Evolutionary conservation across 129 eudicot genomes (phyloP).

Genomic region (Flaveria trinervia): DNA sequence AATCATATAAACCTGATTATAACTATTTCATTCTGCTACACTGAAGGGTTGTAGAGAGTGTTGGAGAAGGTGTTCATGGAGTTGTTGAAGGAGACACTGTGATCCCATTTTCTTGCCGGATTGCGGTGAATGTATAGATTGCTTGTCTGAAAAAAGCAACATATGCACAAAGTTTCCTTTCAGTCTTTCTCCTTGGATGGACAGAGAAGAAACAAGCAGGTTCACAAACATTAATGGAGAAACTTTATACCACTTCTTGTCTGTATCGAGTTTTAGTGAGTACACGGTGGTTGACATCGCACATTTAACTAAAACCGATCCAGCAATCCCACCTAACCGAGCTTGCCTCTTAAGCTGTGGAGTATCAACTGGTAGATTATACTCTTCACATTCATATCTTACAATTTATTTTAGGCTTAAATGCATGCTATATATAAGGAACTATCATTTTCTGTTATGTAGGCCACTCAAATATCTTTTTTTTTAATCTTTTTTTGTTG

Average conservation of each 20-base stretch:
- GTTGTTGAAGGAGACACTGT: constrained; percentile 70
- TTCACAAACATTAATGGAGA: constrained; percentile 87
- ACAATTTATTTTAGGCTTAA: neutral
- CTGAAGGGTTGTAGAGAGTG: constrained; percentile 80
- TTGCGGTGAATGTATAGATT: constrained; percentile 78
- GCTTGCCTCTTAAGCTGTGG: constrained; percentile 96
- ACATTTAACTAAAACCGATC: constrained; percentile 58
- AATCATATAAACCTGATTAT: neutral
- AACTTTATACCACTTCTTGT: constrained; percentile 59
- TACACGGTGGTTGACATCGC: constrained; percentile 85
- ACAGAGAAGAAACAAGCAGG: constrained; percentile 79
- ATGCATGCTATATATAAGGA: neutral
- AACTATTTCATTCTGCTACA: constrained; percentile 22
- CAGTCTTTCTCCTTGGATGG: constrained; percentile 59
- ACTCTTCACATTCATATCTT: neutral
- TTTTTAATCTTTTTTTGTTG: too few species aligned
- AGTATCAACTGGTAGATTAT: constrained; percentile 67
- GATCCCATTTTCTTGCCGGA: constrained; percentile 70
- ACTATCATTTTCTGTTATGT: neutral
- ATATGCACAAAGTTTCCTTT: constrained; percentile 71
- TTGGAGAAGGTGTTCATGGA: constrained; percentile 73
- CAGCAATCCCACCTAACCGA: constrained; percentile 67
- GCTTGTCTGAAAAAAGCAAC: constrained; percentile 76
- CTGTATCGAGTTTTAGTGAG: constrained; percentile 73
- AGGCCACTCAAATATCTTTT: too few species aligned